A percentile compares a stretch with the other conserved stretches of the same genome.
Evolutionary conservation across 2,329 filamentous ascomycete genomes (phyloP).

Genomic region (Xylariaceae sp.): DNA sequence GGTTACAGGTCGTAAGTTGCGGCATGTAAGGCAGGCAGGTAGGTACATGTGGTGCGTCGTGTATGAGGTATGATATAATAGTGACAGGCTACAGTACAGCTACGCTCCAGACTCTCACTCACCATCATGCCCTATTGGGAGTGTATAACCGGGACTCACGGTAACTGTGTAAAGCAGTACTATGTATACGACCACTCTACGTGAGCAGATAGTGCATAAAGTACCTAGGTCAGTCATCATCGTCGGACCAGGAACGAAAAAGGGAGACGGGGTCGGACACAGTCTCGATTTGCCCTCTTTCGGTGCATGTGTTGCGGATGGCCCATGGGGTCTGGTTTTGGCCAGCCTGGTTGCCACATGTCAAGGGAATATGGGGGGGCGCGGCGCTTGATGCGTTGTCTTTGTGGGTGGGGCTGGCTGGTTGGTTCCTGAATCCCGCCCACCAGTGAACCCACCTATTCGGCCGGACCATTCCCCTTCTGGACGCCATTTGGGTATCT

Average conservation of each 20-base stretch:
- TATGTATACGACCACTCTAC: no score
- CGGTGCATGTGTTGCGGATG: conserved; percentile 9
- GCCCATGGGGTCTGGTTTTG: no score
- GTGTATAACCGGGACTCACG: no score
- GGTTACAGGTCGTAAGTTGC: conserved; percentile 9
- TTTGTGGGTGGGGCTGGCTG: conserved; percentile 8
- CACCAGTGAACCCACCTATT: conserved; percentile 10
- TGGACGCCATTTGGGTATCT: conserved; percentile 29
- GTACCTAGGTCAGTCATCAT: no score
- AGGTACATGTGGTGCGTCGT: neutral
- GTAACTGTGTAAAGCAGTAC: no score
- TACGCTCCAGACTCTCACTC: no score
- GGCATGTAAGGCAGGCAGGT: neutral
- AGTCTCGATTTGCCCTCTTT: conserved; percentile 11
- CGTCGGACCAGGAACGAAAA: no score
- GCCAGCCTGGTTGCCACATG: conserved; percentile 32
- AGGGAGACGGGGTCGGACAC: no score
- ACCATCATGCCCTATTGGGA: no score
- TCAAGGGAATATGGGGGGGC: conserved; percentile 24
- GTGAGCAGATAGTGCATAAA: no score
- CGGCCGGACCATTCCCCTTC: conserved; percentile 15
- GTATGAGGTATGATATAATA: neutral
- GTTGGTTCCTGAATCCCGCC: conserved; percentile 20
- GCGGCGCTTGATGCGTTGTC: conserved; percentile 28
- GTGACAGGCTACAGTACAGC: no score